Percentiles rank a stretch among this genome's conserved stretches.
Conservation (phyloP, 495 filamentous ascomycete genomes). For the Podospora pseudopauciseta region DNA sequence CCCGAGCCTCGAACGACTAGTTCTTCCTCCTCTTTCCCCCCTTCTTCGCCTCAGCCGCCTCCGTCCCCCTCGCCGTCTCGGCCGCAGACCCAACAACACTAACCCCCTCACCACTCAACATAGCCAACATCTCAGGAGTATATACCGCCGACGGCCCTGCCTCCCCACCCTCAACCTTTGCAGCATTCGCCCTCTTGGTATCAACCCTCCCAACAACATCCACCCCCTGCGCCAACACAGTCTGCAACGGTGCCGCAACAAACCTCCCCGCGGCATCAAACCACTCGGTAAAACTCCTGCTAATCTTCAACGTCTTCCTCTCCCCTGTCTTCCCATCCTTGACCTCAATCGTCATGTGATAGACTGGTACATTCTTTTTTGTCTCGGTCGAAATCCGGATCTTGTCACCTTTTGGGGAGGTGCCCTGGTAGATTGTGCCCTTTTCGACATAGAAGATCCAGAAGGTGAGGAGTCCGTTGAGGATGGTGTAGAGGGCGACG, state of each 20-base stretch:
- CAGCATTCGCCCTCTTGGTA: constrained; percentile 47
- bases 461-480: constrained; percentile 74
- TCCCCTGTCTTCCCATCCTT: constrained; percentile 42
- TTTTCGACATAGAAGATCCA: constrained; percentile 88
- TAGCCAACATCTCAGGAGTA: constrained; percentile 41
- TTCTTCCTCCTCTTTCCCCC: constrained; percentile 46
- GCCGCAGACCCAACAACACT: constrained; percentile 27
- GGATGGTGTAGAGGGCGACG: constrained; percentile 70
- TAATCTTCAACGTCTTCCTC: constrained; percentile 52
- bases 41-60: constrained; percentile 33
- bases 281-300: constrained; percentile 76
- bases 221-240: constrained; percentile 68
- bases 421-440: constrained; percentile 74
- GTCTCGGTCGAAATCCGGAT: constrained; percentile 62
- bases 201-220: constrained; percentile 66
- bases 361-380: constrained; percentile 74
- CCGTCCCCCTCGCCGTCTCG: constrained; percentile 27
- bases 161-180: constrained; percentile 10
- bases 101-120: constrained; percentile 34
- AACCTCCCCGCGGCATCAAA: constrained; percentile 81
- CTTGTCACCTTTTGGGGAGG: constrained; percentile 38
- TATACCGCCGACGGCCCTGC: constrained; percentile 22
- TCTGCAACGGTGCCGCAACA: constrained; percentile 77
- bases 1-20: constrained; percentile 17
- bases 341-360: constrained; percentile 65